These are phyloP conservation scores for Thoreauomyces humboldtii DNA, from an alignment of 192 early-diverging fungal genomes.

Conservation along the genomic window DNA sequence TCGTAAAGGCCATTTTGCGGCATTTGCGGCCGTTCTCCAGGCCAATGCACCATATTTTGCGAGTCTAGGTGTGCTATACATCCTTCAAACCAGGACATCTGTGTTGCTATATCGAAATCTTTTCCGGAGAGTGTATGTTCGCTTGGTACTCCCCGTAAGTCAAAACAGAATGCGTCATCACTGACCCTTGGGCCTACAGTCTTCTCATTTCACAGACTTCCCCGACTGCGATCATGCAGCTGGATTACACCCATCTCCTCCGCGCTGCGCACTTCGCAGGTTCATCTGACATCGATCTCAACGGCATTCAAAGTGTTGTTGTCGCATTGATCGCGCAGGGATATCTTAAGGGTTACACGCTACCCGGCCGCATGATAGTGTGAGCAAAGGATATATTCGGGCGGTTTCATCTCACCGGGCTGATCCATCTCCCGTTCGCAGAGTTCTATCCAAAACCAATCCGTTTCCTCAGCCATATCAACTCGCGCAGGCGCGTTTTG, in stretches of 20 bases:
- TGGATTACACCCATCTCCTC: conserved; percentile 9
- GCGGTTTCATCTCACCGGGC: background rate
- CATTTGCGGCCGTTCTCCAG: background rate
- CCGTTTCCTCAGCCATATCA: conserved; percentile 17
- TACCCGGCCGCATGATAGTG: conserved; percentile 15
- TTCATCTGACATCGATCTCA: background rate
- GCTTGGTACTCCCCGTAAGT: no score
- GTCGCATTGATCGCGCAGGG: conserved; percentile 15
- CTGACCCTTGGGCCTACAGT: no score
- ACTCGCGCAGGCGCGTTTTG: background rate
- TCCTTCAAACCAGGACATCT: conserved; percentile 2
- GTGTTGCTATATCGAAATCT: conserved; percentile 17
- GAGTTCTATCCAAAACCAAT: conserved; percentile 13
- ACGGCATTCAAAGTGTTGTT: conserved; percentile 19
- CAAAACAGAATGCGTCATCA: no score
- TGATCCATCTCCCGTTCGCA: background rate
- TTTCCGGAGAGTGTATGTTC: conserved; percentile 22
- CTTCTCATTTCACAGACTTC: no score
- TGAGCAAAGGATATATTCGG: background rate
- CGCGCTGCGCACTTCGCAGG: conserved; percentile 8
- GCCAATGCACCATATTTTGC: conserved; percentile 6
- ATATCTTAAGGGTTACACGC: conserved; percentile 25
- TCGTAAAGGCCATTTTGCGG: conserved; percentile 8
- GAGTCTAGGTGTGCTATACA: background rate
- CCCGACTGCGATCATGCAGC: background rate